These are phyloP conservation scores for Odontarrhena argentea DNA, from an alignment of 345 rosid species.

Conservation along the genomic window DNA sequence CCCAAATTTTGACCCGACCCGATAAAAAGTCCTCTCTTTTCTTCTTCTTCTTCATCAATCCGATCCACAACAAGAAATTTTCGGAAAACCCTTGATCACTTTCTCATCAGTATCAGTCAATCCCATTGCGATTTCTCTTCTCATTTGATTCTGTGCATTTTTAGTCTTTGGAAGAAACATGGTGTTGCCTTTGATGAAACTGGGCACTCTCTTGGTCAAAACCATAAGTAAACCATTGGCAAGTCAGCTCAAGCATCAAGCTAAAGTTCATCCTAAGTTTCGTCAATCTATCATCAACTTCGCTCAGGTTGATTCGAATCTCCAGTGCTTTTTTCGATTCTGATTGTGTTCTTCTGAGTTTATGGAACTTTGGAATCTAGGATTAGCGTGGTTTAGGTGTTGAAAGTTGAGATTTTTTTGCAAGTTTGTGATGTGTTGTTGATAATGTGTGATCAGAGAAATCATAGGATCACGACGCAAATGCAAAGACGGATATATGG, in stretches of 20 bases:
- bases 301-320: slow-evolving; percentile 62
- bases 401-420: neutral
- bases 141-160: slow-evolving; percentile 10
- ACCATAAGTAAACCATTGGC: slow-evolving; percentile 82
- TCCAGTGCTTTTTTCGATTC: neutral
- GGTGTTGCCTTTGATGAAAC: slow-evolving; percentile 73
- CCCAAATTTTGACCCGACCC: slow-evolving; percentile 1
- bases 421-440: slow-evolving; percentile 13
- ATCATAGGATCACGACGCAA: slow-evolving; percentile 72
- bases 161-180: slow-evolving; percentile 33
- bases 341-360: neutral
- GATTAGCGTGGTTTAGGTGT: neutral
- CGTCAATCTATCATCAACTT: slow-evolving; percentile 66
- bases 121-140: neutral
- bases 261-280: slow-evolving; percentile 72
- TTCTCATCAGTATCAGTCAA: neutral
- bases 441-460: slow-evolving; percentile 50
- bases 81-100: neutral
- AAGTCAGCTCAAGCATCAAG: slow-evolving; percentile 72
- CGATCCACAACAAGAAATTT: slow-evolving; percentile 8
- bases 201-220: slow-evolving; percentile 69
- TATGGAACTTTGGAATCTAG: neutral
- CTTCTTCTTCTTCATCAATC: slow-evolving; percentile 8
- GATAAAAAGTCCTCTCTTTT: neutral
- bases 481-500: slow-evolving; percentile 77